These are phyloP conservation scores for Magnusiomyces magnusii DNA, from an alignment of 1,139 yeast species.

Conservation along the genomic window DNA sequence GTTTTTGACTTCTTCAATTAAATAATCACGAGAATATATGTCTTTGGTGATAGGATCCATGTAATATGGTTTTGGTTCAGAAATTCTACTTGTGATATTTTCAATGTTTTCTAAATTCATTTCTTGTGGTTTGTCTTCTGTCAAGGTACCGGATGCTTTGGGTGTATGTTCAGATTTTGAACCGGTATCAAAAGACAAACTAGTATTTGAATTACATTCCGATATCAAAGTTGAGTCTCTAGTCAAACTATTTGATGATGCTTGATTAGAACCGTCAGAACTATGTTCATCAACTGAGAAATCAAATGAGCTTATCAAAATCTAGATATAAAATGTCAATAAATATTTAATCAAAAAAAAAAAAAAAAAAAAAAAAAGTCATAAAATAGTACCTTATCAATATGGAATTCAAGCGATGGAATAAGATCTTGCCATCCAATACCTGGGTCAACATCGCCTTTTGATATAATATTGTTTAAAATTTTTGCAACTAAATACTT, in stretches of 20 bases:
- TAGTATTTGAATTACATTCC: neutral
- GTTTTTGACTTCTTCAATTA: constrained; percentile 22
- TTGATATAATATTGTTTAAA: neutral
- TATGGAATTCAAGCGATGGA: neutral
- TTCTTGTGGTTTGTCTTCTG: neutral
- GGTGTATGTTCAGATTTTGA: neutral
- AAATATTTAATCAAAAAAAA: too few relatives aligned
- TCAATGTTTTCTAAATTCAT: neutral
- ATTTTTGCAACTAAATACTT: constrained; percentile 4
- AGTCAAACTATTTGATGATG: too few relatives aligned
- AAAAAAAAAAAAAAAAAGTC: too few relatives aligned
- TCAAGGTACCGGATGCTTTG: neutral
- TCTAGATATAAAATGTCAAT: neutral
- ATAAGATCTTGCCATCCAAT: neutral
- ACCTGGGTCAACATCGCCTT: neutral
- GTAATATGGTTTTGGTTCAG: constrained; percentile 2
- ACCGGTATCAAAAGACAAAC: neutral
- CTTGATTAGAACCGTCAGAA: too few relatives aligned
- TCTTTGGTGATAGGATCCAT: constrained; percentile 25
- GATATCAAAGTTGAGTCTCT: neutral
- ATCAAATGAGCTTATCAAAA: neutral
- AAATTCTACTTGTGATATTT: neutral
- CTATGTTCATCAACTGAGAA: neutral
- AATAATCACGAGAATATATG: constrained; percentile 22
- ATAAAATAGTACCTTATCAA: constrained; percentile 4